Conservation (phyloP, 805 yeast species). For the Vanderwaltozyma polyspora region DNA sequence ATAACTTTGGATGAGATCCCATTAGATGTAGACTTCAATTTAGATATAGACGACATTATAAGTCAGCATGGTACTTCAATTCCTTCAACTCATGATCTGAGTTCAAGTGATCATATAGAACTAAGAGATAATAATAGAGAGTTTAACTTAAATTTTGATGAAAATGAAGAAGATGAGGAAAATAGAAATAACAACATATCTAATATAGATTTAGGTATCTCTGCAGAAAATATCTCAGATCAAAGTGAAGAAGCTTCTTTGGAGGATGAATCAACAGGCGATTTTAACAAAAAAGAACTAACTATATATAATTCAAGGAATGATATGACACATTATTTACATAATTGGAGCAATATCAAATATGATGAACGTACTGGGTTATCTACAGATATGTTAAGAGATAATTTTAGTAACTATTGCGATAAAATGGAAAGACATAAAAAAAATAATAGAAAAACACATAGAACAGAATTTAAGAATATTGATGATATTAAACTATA, state of each 20-base stretch:
- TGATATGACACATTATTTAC: background rate
- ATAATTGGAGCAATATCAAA: constrained; percentile 1
- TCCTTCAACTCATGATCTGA: constrained; percentile 1
- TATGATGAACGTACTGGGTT: constrained; percentile 18
- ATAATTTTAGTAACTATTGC: constrained; percentile 14
- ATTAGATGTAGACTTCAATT: constrained; percentile 21
- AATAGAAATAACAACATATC: constrained; percentile 3
- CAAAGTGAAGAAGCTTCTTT: constrained; percentile 5
- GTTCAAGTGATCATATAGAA: background rate
- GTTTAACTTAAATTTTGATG: constrained; percentile 10
- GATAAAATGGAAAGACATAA: constrained; percentile 11
- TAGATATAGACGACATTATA: constrained; percentile 21
- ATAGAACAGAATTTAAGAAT: background rate
- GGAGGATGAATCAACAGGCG: constrained; percentile 4
- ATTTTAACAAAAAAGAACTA: constrained; percentile 4
- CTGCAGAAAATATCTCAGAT: constrained; percentile 1
- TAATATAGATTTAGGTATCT: constrained; percentile 5
- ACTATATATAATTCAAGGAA: constrained; percentile 5
- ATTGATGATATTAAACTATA: background rate
- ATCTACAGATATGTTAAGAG: constrained; percentile 17
- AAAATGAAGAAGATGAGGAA: background rate
- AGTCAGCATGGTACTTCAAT: constrained; percentile 18
- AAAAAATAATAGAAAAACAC: constrained; percentile 1
- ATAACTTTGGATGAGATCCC: constrained; percentile 12
- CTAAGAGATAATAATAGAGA: constrained; percentile 5